These are phyloP conservation scores for Pythium dissimile DNA, from an alignment of 352 stramenopile species.

Conservation along the genomic window DNA sequence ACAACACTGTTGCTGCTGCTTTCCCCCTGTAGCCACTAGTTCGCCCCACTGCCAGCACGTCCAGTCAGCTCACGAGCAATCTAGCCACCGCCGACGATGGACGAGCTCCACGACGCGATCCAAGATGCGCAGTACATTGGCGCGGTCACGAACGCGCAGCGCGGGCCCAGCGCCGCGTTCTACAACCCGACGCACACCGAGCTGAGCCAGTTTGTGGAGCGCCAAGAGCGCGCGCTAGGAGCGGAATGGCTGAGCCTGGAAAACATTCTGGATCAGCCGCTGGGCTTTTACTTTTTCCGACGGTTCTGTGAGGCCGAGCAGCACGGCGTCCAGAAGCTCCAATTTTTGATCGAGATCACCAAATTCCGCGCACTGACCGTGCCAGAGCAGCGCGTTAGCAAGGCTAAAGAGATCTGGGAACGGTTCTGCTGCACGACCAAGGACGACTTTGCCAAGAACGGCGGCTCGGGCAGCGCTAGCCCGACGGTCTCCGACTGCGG, in stretches of 20 bases:
- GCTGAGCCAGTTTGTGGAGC: constrained; percentile 60
- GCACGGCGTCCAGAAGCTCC: constrained; percentile 53
- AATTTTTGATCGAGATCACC: constrained; percentile 74
- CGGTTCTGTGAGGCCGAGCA: constrained; percentile 71
- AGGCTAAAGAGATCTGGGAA: constrained; percentile 60
- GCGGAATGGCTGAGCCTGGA: constrained; percentile 65
- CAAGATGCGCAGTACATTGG: constrained; percentile 89
- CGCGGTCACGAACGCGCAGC: constrained; percentile 72
- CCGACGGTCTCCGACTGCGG: constrained; percentile 16
- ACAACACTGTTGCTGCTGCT: neutral
- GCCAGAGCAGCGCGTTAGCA: constrained; percentile 38
- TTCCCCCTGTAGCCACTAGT: no score
- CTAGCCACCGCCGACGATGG: no score
- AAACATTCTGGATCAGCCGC: constrained; percentile 67
- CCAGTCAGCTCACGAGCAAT: no score
- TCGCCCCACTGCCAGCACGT: no score
- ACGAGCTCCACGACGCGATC: constrained; percentile 88
- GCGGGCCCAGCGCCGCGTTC: constrained; percentile 62
- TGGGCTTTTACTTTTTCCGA: constrained; percentile 80
- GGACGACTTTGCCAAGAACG: constrained; percentile 10
- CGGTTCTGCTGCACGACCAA: constrained; percentile 37
- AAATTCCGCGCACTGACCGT: constrained; percentile 52
- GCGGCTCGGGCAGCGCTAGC: neutral
- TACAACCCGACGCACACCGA: constrained; percentile 66
- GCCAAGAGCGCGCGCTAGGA: constrained; percentile 46